Conservation (phyloP, 176 grass and related monocot species). For the Triticum dicoccoides region DNA sequence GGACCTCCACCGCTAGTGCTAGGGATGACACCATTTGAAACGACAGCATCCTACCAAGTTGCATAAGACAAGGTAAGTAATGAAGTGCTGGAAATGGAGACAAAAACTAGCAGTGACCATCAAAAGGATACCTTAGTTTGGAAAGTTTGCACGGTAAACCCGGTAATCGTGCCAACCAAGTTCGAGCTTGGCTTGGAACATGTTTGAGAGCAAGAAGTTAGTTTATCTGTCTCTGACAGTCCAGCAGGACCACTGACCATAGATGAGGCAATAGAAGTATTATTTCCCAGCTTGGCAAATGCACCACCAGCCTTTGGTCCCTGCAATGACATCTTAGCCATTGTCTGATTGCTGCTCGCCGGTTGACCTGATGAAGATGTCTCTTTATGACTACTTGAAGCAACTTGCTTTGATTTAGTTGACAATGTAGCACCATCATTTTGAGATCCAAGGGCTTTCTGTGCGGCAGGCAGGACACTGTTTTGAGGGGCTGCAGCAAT, state of each 20-base stretch:
- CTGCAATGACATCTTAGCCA: background rate
- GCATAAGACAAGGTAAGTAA: background rate
- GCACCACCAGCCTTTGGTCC: conserved; percentile 7
- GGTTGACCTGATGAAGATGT: background rate
- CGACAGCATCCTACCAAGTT: conserved; percentile 26
- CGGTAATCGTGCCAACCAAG: background rate
- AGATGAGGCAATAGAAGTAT: background rate
- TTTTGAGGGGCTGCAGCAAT: background rate
- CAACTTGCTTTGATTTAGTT: conserved; percentile 19
- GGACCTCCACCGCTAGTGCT: background rate
- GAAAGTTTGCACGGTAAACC: background rate
- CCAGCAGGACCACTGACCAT: background rate
- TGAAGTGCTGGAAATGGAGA: background rate
- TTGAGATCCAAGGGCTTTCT: conserved; percentile 13
- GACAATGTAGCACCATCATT: conserved; percentile 8
- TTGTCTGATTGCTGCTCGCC: conserved; percentile 20
- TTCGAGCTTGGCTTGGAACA: conserved; percentile 7
- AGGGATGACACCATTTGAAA: conserved; percentile 27
- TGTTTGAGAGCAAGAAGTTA: conserved; percentile 23
- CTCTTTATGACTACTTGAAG: background rate
- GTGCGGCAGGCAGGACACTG: background rate
- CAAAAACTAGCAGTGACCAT: background rate
- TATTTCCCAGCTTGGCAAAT: background rate
- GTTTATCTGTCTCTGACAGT: background rate
- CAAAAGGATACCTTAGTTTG: conserved; percentile 27